phyloP scores from a whole-genome alignment of 2,329 filamentous ascomycete genomes.

The Colletotrichum graminicola region DNA sequence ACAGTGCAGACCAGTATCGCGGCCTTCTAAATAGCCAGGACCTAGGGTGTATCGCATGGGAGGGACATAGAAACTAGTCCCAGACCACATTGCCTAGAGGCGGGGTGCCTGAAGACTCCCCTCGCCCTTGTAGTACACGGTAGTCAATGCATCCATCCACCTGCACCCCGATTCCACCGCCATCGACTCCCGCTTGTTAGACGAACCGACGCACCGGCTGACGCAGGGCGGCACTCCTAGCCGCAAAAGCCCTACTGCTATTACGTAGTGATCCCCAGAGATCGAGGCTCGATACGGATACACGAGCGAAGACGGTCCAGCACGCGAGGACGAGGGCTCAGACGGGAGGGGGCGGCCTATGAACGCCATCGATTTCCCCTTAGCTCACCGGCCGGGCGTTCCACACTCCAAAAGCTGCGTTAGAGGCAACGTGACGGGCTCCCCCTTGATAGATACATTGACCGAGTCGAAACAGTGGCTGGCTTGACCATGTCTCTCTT shows the following conservation, averaged over 20 bases:
- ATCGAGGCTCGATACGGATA: not conserved
- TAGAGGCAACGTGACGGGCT: not conserved
- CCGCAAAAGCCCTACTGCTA: not conserved
- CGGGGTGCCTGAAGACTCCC: constrained; percentile 11
- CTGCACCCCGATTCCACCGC: not conserved
- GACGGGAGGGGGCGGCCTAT: not conserved
- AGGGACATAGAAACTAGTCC: too few species aligned
- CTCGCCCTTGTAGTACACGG: too few species aligned
- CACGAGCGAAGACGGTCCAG: too few species aligned
- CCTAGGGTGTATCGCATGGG: too few species aligned
- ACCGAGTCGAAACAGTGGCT: constrained; percentile 6
- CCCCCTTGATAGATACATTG: not conserved
- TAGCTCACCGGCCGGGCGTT: not conserved
- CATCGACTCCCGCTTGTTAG: not conserved
- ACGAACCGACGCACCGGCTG: constrained; percentile 13
- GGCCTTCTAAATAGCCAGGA: too few species aligned
- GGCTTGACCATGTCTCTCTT: not conserved
- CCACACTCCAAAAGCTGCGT: not conserved
- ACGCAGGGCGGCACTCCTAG: constrained; percentile 6
- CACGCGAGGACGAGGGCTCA: not conserved
- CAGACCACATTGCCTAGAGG: too few species aligned
- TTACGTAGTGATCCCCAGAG: not conserved
- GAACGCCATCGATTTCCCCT: not conserved
- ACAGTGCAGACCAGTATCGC: too few species aligned
- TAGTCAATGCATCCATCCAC: constrained; percentile 7